phyloP scores from a whole-genome alignment of 2,329 filamentous ascomycete species.

The Capronia epimyces region DNA sequence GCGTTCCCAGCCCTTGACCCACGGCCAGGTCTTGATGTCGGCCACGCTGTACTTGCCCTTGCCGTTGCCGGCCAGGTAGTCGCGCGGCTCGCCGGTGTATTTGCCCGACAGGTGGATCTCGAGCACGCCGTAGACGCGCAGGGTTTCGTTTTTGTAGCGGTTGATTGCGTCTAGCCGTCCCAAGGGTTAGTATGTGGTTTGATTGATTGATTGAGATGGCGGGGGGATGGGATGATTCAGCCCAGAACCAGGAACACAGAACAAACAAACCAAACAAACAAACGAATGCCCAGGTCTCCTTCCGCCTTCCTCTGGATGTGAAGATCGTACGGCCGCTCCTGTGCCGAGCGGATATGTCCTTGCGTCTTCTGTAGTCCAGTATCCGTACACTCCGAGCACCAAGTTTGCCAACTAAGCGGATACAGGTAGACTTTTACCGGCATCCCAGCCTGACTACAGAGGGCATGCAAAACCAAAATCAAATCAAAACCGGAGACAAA shows the following conservation, averaged over 20 bases:
- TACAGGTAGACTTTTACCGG: too few species aligned
- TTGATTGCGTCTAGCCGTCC: constrained; percentile 41
- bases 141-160: constrained; percentile 49
- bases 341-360: too few species aligned
- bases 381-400: too few species aligned
- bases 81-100: constrained; percentile 45
- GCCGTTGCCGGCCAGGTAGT: constrained; percentile 51
- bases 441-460: too few species aligned
- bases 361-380: too few species aligned
- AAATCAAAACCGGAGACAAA: neutral
- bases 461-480: too few species aligned
- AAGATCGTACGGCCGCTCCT: too few species aligned
- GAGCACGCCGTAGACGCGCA: constrained; percentile 52
- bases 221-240: too few species aligned
- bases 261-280: neutral
- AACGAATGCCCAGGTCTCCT: too few species aligned
- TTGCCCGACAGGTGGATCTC: constrained; percentile 51
- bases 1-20: constrained; percentile 45
- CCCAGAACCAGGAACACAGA: neutral
- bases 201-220: too few species aligned
- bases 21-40: constrained; percentile 51
- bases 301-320: too few species aligned
- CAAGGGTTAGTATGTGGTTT: constrained; percentile 5
- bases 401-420: too few species aligned
- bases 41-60: constrained; percentile 52